Percentiles rank a stretch among this genome's conserved stretches.
Evolutionary conservation across 179 eudicot genomes (phyloP).

Genomic region (Beta macrorhiza): DNA sequence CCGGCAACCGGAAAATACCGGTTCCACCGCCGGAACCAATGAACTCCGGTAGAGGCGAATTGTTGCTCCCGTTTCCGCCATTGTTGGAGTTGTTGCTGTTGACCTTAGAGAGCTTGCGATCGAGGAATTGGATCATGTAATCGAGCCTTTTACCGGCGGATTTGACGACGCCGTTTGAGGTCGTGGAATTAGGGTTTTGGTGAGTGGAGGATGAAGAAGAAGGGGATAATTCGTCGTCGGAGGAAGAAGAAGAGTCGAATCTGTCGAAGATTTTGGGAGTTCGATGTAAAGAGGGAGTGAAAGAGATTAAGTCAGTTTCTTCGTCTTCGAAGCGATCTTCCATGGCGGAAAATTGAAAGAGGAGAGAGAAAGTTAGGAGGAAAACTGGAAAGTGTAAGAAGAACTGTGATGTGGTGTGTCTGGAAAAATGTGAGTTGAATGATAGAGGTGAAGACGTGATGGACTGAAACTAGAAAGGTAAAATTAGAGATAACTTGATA

Average conservation of each 20-base stretch:
- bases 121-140: slow-evolving; percentile 75
- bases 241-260: slow-evolving; percentile 48
- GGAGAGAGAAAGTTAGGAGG: not conserved
- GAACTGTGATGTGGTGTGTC: not conserved
- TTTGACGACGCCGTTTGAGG: slow-evolving; percentile 27
- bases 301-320: slow-evolving; percentile 24
- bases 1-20: slow-evolving; percentile 52
- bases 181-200: slow-evolving; percentile 17
- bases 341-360: slow-evolving; percentile 19
- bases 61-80: not conserved
- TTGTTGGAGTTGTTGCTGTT: slow-evolving; percentile 10
- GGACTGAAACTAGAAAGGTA: not conserved
- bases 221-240: slow-evolving; percentile 40
- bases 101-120: slow-evolving; percentile 57
- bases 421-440: not conserved
- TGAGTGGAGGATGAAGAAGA: slow-evolving; percentile 15
- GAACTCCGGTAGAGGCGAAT: slow-evolving; percentile 48
- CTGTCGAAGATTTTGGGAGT: slow-evolving; percentile 56
- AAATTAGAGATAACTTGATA: no score
- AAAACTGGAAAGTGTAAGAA: not conserved
- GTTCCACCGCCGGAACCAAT: slow-evolving; percentile 44
- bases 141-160: slow-evolving; percentile 67
- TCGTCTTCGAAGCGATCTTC: slow-evolving; percentile 26
- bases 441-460: not conserved
- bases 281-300: slow-evolving; percentile 12